Base-by-base conservation (phyloP, 2,329 filamentous ascomycete species). In the Neonectria faginata region DNA sequence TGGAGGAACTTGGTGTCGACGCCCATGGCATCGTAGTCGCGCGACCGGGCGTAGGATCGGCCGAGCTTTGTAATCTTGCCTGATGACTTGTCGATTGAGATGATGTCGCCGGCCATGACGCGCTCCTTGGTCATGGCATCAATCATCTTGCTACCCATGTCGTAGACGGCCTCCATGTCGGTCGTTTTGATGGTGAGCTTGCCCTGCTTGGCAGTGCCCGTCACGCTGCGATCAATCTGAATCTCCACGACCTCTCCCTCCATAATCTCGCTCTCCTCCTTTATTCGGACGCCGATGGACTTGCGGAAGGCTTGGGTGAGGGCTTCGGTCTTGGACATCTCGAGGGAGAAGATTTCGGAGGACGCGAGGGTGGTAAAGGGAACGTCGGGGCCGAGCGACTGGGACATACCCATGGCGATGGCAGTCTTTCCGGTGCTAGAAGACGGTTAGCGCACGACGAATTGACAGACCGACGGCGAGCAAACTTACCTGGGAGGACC, bases 141-240 rank as follows among this genome's bases (percentile, higher is more conserved):
- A 71, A 99, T 99, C 96, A 99, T 98, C 83, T 98, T 98, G 71
- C 92, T 95, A 70, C 96, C 96, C 94, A 99, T 97, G 76, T 99
- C 96, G 83, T 98, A 99, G 70, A 99, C 92, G 12, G 96, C 97
- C 82, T 99, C 96, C 96, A 99, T 99, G 79, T 99, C 96, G 63
- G 95, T 98, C 11, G 96, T 99, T 84, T 99, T 99, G 84, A 99
- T 97, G 20, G 96, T 99, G 69, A 99, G 90, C 82, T 99, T 99
- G 76, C 96, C 96, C 85, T 97, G 95, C 85, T 98, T 99, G 76
- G 96, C 97, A 71, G 92, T 93, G 53, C 96, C 96, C 14, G 96
- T 98, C 59, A 99, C 93, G 75, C 94, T 97, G 71, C 96, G 89
- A 80, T 99, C 96, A 68, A 97, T 97, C 81, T 98, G 95, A 66